Conservation (phyloP, 2,329 filamentous ascomycete species). For the Cryphonectria parasitica region DNA sequence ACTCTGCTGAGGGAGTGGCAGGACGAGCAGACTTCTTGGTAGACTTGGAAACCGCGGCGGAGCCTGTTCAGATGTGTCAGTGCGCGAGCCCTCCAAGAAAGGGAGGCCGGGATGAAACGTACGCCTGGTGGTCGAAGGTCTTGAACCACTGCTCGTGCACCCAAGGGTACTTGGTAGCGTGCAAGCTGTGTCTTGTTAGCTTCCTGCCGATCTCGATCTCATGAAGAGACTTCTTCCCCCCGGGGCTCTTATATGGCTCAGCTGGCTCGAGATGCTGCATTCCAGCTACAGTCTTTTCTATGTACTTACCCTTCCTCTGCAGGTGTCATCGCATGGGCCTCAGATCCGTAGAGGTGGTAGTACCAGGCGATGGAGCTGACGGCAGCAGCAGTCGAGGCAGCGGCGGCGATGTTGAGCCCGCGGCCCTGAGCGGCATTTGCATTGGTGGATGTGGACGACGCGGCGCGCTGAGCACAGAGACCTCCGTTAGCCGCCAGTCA, state of each 20-base stretch:
- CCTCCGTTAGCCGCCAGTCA: constrained; percentile 17
- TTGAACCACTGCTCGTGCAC: constrained; percentile 89
- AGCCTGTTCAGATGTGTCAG: constrained; percentile 64
- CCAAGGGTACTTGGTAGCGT: constrained; percentile 92
- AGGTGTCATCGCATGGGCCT: constrained; percentile 86
- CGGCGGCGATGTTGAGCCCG: constrained; percentile 78
- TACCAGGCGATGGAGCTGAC: constrained; percentile 94
- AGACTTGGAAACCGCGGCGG: constrained; percentile 98
- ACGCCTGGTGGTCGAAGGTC: constrained; percentile 97
- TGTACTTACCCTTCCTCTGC: constrained; percentile 94
- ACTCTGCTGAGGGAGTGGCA: constrained; percentile 97
- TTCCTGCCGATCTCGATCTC: constrained; percentile 13
- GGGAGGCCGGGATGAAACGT: constrained; percentile 51
- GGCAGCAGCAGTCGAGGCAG: constrained; percentile 83
- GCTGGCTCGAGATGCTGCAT: constrained; percentile 1
- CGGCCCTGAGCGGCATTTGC: constrained; percentile 69
- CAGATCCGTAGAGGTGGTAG: constrained; percentile 91
- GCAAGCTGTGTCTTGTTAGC: constrained; percentile 67
- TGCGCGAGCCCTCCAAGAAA: constrained; percentile 11
- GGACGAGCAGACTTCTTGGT: constrained; percentile 95
- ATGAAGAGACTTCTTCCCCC: constrained; percentile 28
- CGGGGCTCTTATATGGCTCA: constrained; percentile 27
- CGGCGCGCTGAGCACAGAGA: constrained; percentile 56
- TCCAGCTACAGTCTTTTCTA: constrained; percentile 3
- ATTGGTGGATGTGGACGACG: constrained; percentile 77